Percentiles rank a stretch among this genome's conserved stretches.
Evolutionary conservation across 73 alveolate genomes (phyloP).

Genomic region (Diophrys appendiculata): DNA sequence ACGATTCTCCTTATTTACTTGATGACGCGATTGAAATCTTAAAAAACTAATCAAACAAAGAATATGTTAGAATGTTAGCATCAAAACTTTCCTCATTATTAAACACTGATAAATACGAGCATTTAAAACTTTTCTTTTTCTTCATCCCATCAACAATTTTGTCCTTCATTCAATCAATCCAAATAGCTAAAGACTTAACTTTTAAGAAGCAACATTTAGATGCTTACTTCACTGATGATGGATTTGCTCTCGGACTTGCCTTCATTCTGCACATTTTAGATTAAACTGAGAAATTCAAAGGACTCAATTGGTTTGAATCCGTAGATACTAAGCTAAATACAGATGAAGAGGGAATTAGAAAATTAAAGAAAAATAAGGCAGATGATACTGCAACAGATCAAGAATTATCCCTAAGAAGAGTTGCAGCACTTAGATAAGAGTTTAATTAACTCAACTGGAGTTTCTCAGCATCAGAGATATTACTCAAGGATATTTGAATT

Average conservation of each 20-base stretch:
- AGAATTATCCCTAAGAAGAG: neutral
- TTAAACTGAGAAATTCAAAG: constrained; percentile 82
- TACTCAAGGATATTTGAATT: neutral
- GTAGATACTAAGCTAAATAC: constrained; percentile 49
- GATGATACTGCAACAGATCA: neutral
- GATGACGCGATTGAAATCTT: constrained; percentile 84
- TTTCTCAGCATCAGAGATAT: neutral
- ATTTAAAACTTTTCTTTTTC: constrained; percentile 85
- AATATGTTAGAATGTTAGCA: constrained; percentile 86
- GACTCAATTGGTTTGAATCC: constrained; percentile 93
- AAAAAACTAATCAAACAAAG: constrained; percentile 79
- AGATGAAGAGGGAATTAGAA: constrained; percentile 47
- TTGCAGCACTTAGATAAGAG: neutral
- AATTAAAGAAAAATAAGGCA: neutral
- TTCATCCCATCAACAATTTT: constrained; percentile 92
- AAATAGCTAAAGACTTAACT: constrained; percentile 90
- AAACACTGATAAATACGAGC: constrained; percentile 77
- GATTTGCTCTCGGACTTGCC: constrained; percentile 95
- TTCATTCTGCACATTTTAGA: constrained; percentile 86
- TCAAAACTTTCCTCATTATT: constrained; percentile 80
- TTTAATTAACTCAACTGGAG: neutral
- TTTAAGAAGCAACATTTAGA: constrained; percentile 81
- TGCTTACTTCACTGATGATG: constrained; percentile 95
- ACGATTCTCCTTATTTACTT: constrained; percentile 43
- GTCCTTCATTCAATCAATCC: constrained; percentile 86